Evolutionary conservation across 805 yeast species (phyloP).

Genomic region (Candida tibetensis): DNA sequence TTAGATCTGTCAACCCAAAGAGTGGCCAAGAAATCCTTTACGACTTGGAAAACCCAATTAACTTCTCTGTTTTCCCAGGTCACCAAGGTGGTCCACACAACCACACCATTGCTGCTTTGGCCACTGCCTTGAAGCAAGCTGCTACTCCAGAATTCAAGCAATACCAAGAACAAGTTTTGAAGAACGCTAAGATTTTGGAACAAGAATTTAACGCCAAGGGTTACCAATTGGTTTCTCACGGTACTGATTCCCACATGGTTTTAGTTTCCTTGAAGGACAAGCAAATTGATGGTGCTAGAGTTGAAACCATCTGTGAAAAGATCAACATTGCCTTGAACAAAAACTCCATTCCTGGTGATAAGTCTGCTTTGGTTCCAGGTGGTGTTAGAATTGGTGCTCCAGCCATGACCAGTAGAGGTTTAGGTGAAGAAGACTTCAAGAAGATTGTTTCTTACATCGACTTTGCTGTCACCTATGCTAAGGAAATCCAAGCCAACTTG

Average conservation of each 20-base stretch:
- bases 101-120: constrained; percentile 94
- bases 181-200: constrained; percentile 79
- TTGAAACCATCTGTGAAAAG: constrained; percentile 84
- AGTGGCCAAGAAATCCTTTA: constrained; percentile 81
- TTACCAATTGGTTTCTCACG: constrained; percentile 79
- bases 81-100: constrained; percentile 99
- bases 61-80: constrained; percentile 98
- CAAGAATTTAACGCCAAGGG: constrained; percentile 61
- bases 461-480: constrained; percentile 74
- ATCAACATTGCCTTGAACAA: constrained; percentile 94
- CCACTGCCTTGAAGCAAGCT: constrained; percentile 93
- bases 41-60: constrained; percentile 87
- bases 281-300: constrained; percentile 92
- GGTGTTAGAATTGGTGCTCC: constrained; percentile 98
- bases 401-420: constrained; percentile 97
- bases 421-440: constrained; percentile 72
- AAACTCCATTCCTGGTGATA: constrained; percentile 95
- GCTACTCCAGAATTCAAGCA: constrained; percentile 80
- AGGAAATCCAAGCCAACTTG: constrained; percentile 68
- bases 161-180: constrained; percentile 80
- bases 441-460: constrained; percentile 79
- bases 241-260: constrained; percentile 93
- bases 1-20: constrained; percentile 71
- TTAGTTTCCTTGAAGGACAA: constrained; percentile 77
- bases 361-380: constrained; percentile 92